A percentile compares a stretch with the other conserved stretches of the same genome.
Conservation (phyloP, 768 basidiomycete genomes). For the Baorangia bicolor region DNA sequence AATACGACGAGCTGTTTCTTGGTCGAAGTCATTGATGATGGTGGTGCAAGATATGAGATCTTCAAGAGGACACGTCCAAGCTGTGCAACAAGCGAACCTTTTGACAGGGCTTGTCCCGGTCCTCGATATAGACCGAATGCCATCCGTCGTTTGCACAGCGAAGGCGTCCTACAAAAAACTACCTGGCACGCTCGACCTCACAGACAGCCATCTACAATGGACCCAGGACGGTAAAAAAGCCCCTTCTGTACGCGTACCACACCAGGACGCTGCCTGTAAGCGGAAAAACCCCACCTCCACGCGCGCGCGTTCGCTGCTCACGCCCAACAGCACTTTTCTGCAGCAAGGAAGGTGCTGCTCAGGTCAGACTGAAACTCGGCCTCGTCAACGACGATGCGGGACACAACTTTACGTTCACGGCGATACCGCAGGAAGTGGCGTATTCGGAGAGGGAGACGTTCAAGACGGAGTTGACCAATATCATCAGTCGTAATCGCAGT, state of each 20-base stretch:
- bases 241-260: constrained; percentile 61
- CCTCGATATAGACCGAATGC: constrained; percentile 40
- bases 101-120: not conserved
- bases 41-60: not conserved
- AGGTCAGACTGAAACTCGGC: constrained; percentile 76
- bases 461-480: constrained; percentile 73
- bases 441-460: constrained; percentile 75
- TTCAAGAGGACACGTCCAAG: too few species aligned
- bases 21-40: constrained; percentile 19
- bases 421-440: constrained; percentile 56
- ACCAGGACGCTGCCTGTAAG: constrained; percentile 61
- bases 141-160: constrained; percentile 66
- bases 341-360: constrained; percentile 79
- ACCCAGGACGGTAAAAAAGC: constrained; percentile 67
- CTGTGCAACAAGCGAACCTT: not conserved
- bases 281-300: constrained; percentile 25
- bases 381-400: constrained; percentile 67
- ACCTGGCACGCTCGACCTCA: constrained; percentile 72
- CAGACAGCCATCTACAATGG: constrained; percentile 74
- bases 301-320: constrained; percentile 4
- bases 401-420: constrained; percentile 81
- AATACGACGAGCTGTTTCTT: constrained; percentile 80
- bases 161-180: constrained; percentile 85
- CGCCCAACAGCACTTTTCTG: constrained; percentile 67
- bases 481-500: constrained; percentile 72